Evolutionary conservation across 768 basidiomycete species (phyloP).

Genomic region (Amyloporia xantha): DNA sequence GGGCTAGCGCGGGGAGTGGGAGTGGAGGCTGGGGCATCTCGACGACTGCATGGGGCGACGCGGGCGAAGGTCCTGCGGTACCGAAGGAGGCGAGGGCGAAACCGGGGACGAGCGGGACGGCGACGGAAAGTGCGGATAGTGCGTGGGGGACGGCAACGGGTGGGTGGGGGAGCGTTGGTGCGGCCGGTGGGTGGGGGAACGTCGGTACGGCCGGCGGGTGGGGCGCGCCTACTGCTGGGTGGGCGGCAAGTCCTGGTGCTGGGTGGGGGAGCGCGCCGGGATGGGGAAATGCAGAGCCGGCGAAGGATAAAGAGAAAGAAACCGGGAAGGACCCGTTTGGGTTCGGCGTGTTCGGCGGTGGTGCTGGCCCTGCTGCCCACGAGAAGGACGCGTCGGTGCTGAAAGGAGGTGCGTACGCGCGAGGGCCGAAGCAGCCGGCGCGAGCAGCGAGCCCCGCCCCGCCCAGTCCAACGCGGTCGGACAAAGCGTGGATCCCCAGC

Average conservation of each 20-base stretch:
- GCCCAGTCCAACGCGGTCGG: background rate
- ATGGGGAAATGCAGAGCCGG: background rate
- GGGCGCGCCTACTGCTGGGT: background rate
- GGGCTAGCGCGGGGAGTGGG: background rate
- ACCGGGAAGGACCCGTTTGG: background rate
- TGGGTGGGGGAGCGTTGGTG: background rate
- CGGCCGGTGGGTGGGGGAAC: constrained; percentile 1
- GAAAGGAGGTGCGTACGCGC: no score
- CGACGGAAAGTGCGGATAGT: no score
- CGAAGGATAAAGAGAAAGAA: background rate
- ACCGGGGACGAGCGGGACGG: no score
- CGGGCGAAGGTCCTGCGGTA: no score
- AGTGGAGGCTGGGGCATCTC: background rate
- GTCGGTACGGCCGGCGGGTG: background rate
- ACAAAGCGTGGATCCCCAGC: no score
- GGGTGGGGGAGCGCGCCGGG: background rate
- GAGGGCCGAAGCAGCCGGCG: no score
- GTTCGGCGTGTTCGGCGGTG: background rate
- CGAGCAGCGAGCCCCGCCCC: no score
- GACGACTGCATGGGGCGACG: background rate
- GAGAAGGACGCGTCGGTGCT: background rate
- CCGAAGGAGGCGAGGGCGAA: no score
- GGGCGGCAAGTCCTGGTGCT: background rate
- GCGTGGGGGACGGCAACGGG: no score
- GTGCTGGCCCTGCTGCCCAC: background rate